These are phyloP conservation scores for Aphanocladium album DNA, from an alignment of 2,329 filamentous ascomycete species.

Conservation along the genomic window DNA sequence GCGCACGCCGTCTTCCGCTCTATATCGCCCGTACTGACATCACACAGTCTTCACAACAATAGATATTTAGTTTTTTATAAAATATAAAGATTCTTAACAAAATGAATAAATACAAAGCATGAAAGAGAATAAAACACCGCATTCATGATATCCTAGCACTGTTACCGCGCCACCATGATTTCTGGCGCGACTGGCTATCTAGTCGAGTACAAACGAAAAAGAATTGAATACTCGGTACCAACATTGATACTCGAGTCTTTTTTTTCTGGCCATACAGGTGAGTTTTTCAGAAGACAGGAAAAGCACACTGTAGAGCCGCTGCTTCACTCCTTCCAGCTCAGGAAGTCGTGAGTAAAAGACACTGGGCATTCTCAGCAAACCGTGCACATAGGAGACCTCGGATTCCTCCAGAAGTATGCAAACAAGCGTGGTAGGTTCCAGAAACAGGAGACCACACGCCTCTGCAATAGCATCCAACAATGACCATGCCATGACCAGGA, in stretches of 20 bases:
- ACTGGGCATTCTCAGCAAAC: conserved; percentile 11
- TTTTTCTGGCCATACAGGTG: background rate
- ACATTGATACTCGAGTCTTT: background rate
- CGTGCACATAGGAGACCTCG: conserved; percentile 13
- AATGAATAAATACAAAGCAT: conserved; percentile 2
- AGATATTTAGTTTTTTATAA: too few species aligned
- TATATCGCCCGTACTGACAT: too few species aligned
- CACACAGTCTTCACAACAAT: too few species aligned
- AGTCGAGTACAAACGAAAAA: conserved; percentile 4
- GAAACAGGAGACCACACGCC: background rate
- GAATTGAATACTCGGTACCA: background rate
- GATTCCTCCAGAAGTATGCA: conserved; percentile 12
- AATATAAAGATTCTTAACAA: too few species aligned
- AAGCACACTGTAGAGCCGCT: background rate
- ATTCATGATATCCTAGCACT: conserved; percentile 10
- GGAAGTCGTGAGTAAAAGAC: conserved; percentile 11
- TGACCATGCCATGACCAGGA: conserved; percentile 7
- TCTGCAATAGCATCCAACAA: conserved; percentile 8
- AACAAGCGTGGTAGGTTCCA: background rate
- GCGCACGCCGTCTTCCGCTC: too few species aligned
- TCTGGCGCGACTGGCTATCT: background rate
- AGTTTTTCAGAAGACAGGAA: background rate
- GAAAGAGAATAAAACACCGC: background rate
- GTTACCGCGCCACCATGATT: conserved; percentile 6
- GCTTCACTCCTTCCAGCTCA: conserved; percentile 3